Base-by-base conservation (phyloP, 352 stramenopile genomes). In the Phytophthora fragariaefolia region DNA sequence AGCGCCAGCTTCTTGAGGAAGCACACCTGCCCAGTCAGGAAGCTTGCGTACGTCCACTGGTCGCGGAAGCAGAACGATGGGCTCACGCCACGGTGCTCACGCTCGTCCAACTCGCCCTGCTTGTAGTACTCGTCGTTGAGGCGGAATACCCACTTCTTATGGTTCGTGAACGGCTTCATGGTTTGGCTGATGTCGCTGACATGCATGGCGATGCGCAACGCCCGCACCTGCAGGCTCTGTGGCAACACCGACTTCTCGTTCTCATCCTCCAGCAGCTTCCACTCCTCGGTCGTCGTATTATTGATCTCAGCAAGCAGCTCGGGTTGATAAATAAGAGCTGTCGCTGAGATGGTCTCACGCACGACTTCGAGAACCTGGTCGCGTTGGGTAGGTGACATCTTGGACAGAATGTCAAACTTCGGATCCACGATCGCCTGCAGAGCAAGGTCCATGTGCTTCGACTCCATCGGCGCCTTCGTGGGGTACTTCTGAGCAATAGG, bases 181-280 rank as follows among this genome's bases (percentile, higher is more conserved):
- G 84, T 93, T 69, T 95, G 86, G 48, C 83, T 88, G 40, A 95
- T 89, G 59, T 95, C 86, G 58, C 84, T 90, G 58, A 91, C 84
- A 55, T 95, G 86, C 79, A 93, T 86, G n/a, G 81, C 81, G 40
- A 81, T 85, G 13, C 84, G 80, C 36, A 92, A 54, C 28, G 74
- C 76, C 12, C 83, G 63, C 6, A 84, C 62, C 52, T 92, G 83
- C 38, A 90, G 69, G 26, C 64, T 63, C 53, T 87, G 63, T 1
- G 81, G 69, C 17, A 92, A 50, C 17, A 83, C 70, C 0, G 62
- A 40, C 20, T 57, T 49, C 17, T 76, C 46, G 24, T 57, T 47
- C 17, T 76, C 62, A 20, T 59, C 43, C 57, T 85, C 59, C 6
- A 73, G 34, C 42, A 65, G 56, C 18, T 75, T 68, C 79, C 79